Evolutionary conservation across 2,329 filamentous ascomycete species (phyloP).

Genomic region (Cladosporium sp.): DNA sequence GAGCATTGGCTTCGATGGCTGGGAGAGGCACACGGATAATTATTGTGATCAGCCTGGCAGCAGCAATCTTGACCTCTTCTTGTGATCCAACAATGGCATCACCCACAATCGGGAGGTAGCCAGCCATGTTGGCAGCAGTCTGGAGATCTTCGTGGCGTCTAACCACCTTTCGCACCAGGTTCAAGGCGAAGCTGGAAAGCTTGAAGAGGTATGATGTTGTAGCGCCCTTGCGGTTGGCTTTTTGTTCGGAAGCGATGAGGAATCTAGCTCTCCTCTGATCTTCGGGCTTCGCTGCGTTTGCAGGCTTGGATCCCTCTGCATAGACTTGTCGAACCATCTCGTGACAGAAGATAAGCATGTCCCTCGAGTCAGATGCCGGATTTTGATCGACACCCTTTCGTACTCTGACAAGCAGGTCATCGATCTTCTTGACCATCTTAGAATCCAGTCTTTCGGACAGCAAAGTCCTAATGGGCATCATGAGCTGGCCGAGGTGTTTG

Average conservation of each 20-base stretch:
- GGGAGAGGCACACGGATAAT: constrained; percentile 81
- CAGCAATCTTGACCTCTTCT: constrained; percentile 89
- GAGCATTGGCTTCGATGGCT: constrained; percentile 68
- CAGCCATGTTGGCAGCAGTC: constrained; percentile 75
- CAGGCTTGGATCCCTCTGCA: constrained; percentile 43
- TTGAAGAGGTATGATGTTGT: constrained; percentile 85
- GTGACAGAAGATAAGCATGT: constrained; percentile 92
- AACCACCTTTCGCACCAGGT: constrained; percentile 80
- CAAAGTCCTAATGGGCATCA: constrained; percentile 76
- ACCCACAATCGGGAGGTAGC: constrained; percentile 85
- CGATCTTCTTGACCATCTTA: constrained; percentile 83
- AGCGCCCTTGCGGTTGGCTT: constrained; percentile 56
- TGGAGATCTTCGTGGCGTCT: constrained; percentile 82
- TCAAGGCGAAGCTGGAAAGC: constrained; percentile 82
- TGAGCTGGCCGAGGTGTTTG: constrained; percentile 69
- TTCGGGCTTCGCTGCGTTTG: constrained; percentile 35
- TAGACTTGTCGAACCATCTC: constrained; percentile 90
- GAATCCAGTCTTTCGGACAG: constrained; percentile 82
- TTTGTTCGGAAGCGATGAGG: constrained; percentile 73
- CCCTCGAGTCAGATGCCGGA: constrained; percentile 71
- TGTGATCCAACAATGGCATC: constrained; percentile 82
- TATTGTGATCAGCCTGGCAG: constrained; percentile 80
- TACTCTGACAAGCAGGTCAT: constrained; percentile 82
- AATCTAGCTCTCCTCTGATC: constrained; percentile 71
- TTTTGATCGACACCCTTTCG: constrained; percentile 83